Conservation (phyloP, 179 eudicot genomes). For the Corrigiola litoralis region DNA sequence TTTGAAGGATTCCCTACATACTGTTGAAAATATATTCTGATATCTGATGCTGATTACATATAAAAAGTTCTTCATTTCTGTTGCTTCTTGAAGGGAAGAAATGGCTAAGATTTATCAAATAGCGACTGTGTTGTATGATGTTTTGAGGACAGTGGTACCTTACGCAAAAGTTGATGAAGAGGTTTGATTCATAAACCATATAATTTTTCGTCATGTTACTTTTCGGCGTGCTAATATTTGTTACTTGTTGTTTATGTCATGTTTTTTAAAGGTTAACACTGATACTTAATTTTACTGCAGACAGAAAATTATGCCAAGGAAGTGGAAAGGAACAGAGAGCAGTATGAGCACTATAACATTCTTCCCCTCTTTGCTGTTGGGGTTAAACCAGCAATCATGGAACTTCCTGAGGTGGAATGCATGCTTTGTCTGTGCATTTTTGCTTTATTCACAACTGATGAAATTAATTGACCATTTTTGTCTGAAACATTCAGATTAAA, state of each 20-base stretch:
- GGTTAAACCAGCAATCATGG: slow-evolving; percentile 85
- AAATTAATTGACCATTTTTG: neutral
- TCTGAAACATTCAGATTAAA: slow-evolving; percentile 50
- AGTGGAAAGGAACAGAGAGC: slow-evolving; percentile 77
- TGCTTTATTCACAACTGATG: slow-evolving; percentile 4
- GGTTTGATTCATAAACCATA: slow-evolving; percentile 44
- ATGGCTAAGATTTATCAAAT: slow-evolving; percentile 94
- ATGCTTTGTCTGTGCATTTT: slow-evolving; percentile 9
- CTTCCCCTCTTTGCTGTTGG: slow-evolving; percentile 80
- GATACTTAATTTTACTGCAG: slow-evolving; percentile 36
- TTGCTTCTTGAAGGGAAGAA: slow-evolving; percentile 68
- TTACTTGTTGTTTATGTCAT: neutral
- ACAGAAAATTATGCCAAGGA: slow-evolving; percentile 72
- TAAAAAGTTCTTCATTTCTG: neutral
- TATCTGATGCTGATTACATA: neutral
- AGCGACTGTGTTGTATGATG: slow-evolving; percentile 93
- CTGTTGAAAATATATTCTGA: neutral
- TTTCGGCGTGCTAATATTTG: neutral
- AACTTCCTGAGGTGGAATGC: slow-evolving; percentile 80
- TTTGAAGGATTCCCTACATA: too few species aligned
- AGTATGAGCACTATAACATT: slow-evolving; percentile 77
- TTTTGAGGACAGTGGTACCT: slow-evolving; percentile 74
- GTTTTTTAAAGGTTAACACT: slow-evolving; percentile 2
- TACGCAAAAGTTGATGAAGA: slow-evolving; percentile 47
- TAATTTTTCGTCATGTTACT: neutral